Evolutionary conservation across 306 rosid genomes (phyloP).

Genomic region (Crataegus laevigata): DNA sequence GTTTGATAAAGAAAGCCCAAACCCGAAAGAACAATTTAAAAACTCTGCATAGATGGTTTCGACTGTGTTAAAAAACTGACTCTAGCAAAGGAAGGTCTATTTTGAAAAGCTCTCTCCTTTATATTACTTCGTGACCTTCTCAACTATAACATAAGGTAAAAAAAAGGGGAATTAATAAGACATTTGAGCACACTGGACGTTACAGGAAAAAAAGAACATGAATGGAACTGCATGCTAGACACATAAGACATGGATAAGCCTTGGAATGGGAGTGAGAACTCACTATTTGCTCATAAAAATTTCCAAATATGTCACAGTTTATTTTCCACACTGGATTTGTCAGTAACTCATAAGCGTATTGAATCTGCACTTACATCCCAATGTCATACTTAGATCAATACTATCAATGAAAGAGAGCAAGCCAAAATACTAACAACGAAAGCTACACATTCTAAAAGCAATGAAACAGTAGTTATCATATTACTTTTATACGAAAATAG

Average conservation of each 20-base stretch:
- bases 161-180: conserved; percentile 18
- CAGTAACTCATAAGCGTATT: conserved; percentile 88
- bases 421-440: neutral
- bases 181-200: neutral
- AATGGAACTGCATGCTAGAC: neutral
- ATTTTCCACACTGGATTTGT: conserved; percentile 69
- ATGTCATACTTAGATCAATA: neutral
- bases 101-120: conserved; percentile 44
- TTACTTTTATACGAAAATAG: neutral
- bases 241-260: neutral
- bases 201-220: neutral
- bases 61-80: neutral
- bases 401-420: conserved; percentile 7
- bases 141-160: conserved; percentile 51
- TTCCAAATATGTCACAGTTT: conserved; percentile 69
- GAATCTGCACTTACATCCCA: conserved; percentile 48
- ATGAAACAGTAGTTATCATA: neutral
- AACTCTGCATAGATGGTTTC: too few species aligned
- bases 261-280: conserved; percentile 25
- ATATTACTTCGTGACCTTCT: conserved; percentile 49
- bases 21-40: too few species aligned
- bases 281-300: conserved; percentile 74
- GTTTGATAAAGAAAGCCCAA: too few species aligned
- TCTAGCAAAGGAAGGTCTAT: conserved; percentile 57
- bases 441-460: neutral